Base-by-base conservation (phyloP, 768 basidiomycete species). In the Boletus sp. region DNA sequence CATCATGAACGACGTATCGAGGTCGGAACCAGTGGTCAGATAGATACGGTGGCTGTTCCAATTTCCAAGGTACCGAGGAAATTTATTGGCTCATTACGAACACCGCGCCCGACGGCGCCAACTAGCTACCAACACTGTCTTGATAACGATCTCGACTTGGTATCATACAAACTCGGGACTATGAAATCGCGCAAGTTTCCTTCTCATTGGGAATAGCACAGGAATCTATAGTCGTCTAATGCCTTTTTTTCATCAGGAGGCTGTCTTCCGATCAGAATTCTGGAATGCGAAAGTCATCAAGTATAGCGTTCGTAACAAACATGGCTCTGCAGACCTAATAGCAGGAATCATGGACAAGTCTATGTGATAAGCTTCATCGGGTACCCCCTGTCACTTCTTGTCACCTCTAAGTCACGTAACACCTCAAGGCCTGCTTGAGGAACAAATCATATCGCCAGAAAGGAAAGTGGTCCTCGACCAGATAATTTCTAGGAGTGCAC, bases 391-490 rank as follows among this genome's bases (percentile, higher is more conserved):
- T n/a, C 39, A 11, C 37, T 39, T 33, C n/a, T 35, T 46, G 44
- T 29, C 28, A 15, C 7, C 20, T 32, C 24, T 5, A 10, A 52
- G 35, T 50, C 36, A 42, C 42, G 17, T 49, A 53, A 44, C 47
- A 48, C 40, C 54, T 39, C 54, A 57, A 60, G 55, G 24, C 58
- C 57, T 37, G 65, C 60, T 54, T 47, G 56, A 49, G 39, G 28
- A 59, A 20, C 29, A 37, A 48, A 57, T 54, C 33, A 40, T n/a
- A n/a, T 24, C 24, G 18, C 56, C 60, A 40, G 42, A 59, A 57
- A 42, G 56, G 67, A 36, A 66, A 64, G 35, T 5, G n/a, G 40
- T 42, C 59, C 49, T 52, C 56, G 47, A 53, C 53, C 42, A 54
- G 53, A 47, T 24, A 39, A 15, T 40, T 52, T 52, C 56, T 41